Percentiles rank a stretch among this genome's conserved stretches.
phyloP scores from a whole-genome alignment of 2,329 filamentous ascomycete species.

The Clonostachys sp. region DNA sequence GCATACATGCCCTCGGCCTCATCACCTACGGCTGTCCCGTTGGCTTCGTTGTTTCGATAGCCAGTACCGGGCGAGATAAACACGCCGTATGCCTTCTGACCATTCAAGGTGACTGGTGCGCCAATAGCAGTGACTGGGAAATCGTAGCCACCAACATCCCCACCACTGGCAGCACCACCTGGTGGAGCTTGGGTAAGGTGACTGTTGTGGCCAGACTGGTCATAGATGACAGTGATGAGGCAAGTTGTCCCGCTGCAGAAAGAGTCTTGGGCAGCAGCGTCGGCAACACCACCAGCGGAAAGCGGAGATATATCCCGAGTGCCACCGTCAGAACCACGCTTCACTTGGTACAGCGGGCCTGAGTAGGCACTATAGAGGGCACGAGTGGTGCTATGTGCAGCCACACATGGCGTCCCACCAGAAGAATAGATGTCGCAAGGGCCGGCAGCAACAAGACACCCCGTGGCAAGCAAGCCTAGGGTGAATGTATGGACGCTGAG shows the following conservation, averaged over 20 bases:
- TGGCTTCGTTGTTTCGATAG: slow-evolving; percentile 54
- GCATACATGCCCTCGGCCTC: slow-evolving; percentile 56
- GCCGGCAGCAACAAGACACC: slow-evolving; percentile 16
- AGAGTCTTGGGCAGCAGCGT: slow-evolving; percentile 53
- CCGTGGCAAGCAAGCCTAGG: too few relatives aligned
- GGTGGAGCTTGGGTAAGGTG: slow-evolving; percentile 57
- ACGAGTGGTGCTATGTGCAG: slow-evolving; percentile 61
- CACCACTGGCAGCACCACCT: slow-evolving; percentile 50
- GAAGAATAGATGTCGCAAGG: slow-evolving; percentile 59
- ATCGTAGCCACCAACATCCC: slow-evolving; percentile 52
- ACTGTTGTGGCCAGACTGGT: slow-evolving; percentile 58
- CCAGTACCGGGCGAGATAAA: slow-evolving; percentile 57
- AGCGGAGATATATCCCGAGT: slow-evolving; percentile 44
- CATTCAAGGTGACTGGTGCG: slow-evolving; percentile 56
- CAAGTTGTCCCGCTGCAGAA: slow-evolving; percentile 60
- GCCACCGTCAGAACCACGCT: slow-evolving; percentile 30
- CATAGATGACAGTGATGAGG: slow-evolving; percentile 60
- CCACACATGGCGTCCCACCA: slow-evolving; percentile 57
- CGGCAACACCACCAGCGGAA: slow-evolving; percentile 56
- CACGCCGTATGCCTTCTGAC: slow-evolving; percentile 59
- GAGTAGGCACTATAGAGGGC: slow-evolving; percentile 50
- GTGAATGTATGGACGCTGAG: too few relatives aligned
- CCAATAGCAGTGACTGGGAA: slow-evolving; percentile 54
- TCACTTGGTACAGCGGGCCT: slow-evolving; percentile 55
- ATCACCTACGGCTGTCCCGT: slow-evolving; percentile 49